These are phyloP conservation scores for Themeda triandra DNA, from an alignment of 176 grass and related monocot species.

Conservation along the genomic window DNA sequence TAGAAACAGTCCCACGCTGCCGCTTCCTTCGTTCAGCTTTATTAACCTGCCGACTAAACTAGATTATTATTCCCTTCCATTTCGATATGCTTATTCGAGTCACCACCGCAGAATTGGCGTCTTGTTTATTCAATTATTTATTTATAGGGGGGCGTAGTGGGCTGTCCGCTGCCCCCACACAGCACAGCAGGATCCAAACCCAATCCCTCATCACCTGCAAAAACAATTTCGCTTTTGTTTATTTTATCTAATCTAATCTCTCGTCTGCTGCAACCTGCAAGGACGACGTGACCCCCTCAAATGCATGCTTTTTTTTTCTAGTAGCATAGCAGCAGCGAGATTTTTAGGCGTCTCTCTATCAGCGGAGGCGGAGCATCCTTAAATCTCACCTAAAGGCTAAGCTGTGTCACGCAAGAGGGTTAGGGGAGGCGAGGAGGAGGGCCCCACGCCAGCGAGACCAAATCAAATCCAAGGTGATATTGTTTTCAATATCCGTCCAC, in stretches of 20 bases:
- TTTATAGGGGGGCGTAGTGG: no score
- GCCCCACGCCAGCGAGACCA: background rate
- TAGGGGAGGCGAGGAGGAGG: no score
- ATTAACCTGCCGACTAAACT: background rate
- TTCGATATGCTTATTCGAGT: constrained; percentile 10
- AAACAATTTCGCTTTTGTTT: background rate
- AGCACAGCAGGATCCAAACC: constrained; percentile 12
- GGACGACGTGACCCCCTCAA: constrained; percentile 14
- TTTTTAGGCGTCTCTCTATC: constrained; percentile 29
- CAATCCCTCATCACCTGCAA: no score
- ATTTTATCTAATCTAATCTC: background rate
- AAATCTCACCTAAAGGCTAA: constrained; percentile 22
- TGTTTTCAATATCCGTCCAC: background rate
- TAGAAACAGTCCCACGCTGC: background rate
- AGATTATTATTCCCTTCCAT: background rate
- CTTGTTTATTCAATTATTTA: no score
- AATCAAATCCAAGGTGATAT: constrained; percentile 48
- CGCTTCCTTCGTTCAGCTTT: no score
- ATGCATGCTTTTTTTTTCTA: background rate
- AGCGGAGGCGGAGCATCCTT: constrained; percentile 16
- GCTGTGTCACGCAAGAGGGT: background rate
- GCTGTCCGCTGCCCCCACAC: constrained; percentile 27
- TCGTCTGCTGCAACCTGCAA: background rate
- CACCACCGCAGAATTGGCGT: no score
- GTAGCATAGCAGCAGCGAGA: background rate